Evolutionary conservation across 2,329 filamentous ascomycete species (phyloP).

Genomic region (Trichoderma sp.): DNA sequence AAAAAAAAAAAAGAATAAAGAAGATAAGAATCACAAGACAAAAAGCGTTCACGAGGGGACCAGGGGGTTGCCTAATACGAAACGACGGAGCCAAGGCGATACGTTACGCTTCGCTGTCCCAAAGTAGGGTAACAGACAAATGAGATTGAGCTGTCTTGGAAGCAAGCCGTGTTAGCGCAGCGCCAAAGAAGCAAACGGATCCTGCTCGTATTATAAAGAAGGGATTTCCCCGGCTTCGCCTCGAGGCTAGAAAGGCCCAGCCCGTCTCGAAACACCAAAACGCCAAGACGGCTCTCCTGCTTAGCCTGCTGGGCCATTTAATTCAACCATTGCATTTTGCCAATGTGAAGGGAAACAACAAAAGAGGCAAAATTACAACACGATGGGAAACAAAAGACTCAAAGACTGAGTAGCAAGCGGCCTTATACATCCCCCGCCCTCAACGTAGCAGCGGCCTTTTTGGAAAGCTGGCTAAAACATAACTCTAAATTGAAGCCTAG

Average conservation of each 20-base stretch:
- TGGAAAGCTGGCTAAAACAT: conserved; percentile 15
- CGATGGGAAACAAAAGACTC: neutral
- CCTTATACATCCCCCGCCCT: neutral
- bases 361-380: neutral
- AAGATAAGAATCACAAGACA: neutral
- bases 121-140: neutral
- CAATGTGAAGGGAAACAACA: neutral
- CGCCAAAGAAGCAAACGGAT: conserved; percentile 7
- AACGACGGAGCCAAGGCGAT: neutral
- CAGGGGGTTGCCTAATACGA: neutral
- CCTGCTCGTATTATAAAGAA: neutral
- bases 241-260: neutral
- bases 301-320: conserved; percentile 3
- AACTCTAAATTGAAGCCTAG: conserved; percentile 21
- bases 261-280: neutral
- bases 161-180: conserved; percentile 7
- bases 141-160: conserved; percentile 22
- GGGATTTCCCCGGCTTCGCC: neutral
- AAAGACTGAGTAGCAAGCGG: no score
- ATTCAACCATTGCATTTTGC: neutral
- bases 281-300: neutral
- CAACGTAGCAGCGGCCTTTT: neutral
- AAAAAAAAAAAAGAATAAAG: neutral
- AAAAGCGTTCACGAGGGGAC: neutral
- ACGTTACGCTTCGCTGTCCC: neutral